Conservation (phyloP, 2,329 filamentous ascomycete species). For the Cercospora brassicicola region DNA sequence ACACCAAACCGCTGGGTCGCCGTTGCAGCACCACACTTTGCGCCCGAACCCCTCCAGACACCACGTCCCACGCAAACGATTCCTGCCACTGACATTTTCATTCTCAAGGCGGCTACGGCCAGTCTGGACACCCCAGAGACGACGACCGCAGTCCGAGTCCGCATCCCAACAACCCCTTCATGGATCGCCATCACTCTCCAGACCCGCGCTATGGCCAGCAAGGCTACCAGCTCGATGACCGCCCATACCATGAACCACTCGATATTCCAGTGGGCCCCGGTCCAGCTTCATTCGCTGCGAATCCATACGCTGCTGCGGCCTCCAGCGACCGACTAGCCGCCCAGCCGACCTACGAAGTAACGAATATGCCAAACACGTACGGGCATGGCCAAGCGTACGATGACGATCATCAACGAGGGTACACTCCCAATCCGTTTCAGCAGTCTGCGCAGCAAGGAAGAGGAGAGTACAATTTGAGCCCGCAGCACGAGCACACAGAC, state of each 20-base stretch:
- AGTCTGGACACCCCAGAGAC: slow-evolving; percentile 20
- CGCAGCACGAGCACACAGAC: slow-evolving; percentile 74
- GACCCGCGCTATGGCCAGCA: slow-evolving; percentile 69
- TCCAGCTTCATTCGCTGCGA: slow-evolving; percentile 30
- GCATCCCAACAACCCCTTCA: slow-evolving; percentile 26
- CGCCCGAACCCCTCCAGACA: slow-evolving; percentile 1
- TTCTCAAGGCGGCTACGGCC: slow-evolving; percentile 28
- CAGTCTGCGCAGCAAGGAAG: slow-evolving; percentile 43
- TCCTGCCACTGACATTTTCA: slow-evolving; percentile 13
- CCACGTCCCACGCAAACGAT: background rate
- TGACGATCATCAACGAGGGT: slow-evolving; percentile 47
- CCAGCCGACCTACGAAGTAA: slow-evolving; percentile 79
- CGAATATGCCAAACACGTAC: slow-evolving; percentile 64
- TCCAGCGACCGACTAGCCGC: slow-evolving; percentile 74
- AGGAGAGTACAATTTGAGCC: slow-evolving; percentile 65
- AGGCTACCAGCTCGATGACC: slow-evolving; percentile 80
- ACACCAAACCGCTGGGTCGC: background rate
- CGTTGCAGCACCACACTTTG: background rate
- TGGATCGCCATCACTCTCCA: slow-evolving; percentile 40
- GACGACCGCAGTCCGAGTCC: slow-evolving; percentile 24
- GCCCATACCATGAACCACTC: slow-evolving; percentile 65
- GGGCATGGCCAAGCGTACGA: slow-evolving; percentile 64
- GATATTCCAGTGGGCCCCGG: slow-evolving; percentile 68
- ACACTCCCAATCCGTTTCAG: slow-evolving; percentile 45
- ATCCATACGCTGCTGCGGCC: slow-evolving; percentile 38